Conservation (phyloP, 441 rosid species). For the Gossypium armourianum region DNA sequence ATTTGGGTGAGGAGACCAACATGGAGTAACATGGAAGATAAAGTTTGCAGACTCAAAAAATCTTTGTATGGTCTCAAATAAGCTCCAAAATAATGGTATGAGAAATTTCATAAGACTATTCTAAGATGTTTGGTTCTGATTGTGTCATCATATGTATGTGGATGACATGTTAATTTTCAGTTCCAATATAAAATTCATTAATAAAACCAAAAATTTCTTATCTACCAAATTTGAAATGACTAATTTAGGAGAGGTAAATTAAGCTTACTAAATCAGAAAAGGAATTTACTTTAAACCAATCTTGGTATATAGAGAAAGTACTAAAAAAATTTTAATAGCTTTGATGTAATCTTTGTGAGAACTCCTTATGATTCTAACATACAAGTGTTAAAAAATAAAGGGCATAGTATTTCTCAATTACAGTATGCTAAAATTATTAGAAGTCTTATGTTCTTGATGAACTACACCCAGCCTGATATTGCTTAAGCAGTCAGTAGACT, state of each 20-base stretch:
- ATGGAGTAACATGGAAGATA: not conserved
- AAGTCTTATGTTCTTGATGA: not conserved
- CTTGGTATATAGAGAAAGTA: too few relatives aligned
- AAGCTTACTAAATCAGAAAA: not conserved
- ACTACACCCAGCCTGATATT: not conserved
- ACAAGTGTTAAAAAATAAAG: too few relatives aligned
- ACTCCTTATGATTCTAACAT: not conserved
- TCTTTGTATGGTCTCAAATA: not conserved
- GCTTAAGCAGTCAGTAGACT: not conserved
- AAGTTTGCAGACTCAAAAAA: not conserved
- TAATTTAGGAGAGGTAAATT: not conserved
- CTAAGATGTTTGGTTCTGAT: not conserved
- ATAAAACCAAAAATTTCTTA: not conserved
- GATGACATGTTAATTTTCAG: not conserved
- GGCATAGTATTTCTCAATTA: not conserved
- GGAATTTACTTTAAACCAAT: not conserved
- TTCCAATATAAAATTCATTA: not conserved
- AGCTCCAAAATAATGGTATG: not conserved
- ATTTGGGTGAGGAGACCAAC: not conserved
- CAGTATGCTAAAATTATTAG: not conserved
- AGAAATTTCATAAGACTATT: not conserved
- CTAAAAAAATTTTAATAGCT: not conserved
- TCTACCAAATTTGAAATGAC: not conserved
- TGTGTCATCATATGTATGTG: not conserved
- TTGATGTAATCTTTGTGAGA: not conserved